These are phyloP conservation scores for Yamadazyma olivae DNA, from an alignment of 805 yeast genomes.

Conservation along the genomic window DNA sequence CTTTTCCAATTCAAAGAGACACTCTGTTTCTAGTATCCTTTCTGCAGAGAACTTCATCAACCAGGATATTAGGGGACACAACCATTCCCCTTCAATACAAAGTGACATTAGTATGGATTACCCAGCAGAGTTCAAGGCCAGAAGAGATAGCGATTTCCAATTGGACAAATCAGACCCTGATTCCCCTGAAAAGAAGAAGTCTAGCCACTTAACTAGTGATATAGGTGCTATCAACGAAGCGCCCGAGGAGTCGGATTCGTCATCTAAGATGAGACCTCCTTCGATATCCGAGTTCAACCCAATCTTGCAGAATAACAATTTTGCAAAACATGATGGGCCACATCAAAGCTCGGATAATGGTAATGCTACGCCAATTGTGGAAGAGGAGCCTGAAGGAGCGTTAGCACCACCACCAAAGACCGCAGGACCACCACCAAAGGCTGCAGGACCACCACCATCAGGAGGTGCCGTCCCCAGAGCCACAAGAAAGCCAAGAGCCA, in stretches of 20 bases:
- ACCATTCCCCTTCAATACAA: constrained; percentile 27
- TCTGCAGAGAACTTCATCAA: constrained; percentile 18
- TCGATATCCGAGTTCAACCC: neutral
- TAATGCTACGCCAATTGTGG: neutral
- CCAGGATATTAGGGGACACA: constrained; percentile 13
- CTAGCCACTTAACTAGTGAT: neutral
- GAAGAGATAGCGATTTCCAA: constrained; percentile 7
- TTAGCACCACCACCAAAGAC: neutral
- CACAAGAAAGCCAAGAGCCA: constrained; percentile 22
- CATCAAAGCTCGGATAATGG: neutral
- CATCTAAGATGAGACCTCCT: neutral
- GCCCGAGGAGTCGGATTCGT: neutral
- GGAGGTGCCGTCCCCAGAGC: constrained; percentile 1
- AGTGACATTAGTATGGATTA: constrained; percentile 32
- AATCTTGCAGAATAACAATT: neutral
- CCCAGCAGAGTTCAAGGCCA: constrained; percentile 23
- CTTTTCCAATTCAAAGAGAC: constrained; percentile 13
- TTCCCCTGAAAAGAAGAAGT: constrained; percentile 2
- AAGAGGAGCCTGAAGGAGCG: neutral
- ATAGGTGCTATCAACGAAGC: constrained; percentile 14
- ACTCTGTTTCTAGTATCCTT: constrained; percentile 18
- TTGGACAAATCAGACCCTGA: neutral
- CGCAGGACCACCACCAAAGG: constrained; percentile 1
- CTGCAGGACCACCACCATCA: constrained; percentile 6
- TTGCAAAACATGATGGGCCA: neutral